Percentiles rank a stretch among this genome's conserved stretches.
Conservation (phyloP, 257 asterid genomes). For the Mentha longifolia region DNA sequence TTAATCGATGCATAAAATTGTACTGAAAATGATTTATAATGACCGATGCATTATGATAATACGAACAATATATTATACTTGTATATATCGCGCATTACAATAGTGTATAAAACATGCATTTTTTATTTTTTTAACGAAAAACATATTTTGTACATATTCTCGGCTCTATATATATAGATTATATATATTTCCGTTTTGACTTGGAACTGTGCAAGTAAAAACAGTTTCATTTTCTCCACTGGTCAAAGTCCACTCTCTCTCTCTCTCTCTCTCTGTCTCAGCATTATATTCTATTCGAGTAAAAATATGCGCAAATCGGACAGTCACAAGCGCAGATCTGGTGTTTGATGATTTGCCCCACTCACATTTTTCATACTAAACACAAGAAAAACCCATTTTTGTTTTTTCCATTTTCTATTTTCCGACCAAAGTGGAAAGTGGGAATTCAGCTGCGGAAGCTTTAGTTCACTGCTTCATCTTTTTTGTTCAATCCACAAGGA, state of each 20-base stretch:
- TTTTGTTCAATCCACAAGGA: conserved; percentile 46
- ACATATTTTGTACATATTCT: too few relatives aligned
- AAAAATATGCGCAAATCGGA: conserved; percentile 27
- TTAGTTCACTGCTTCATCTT: conserved; percentile 27
- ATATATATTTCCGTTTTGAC: conserved; percentile 8
- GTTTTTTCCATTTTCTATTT: neutral
- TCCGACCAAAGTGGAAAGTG: conserved; percentile 39
- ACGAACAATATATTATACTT: too few relatives aligned
- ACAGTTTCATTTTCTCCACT: neutral
- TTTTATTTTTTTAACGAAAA: too few relatives aligned
- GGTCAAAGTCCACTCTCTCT: conserved; percentile 19
- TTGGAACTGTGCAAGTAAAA: conserved; percentile 6
- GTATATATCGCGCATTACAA: too few relatives aligned
- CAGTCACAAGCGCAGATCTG: conserved; percentile 46
- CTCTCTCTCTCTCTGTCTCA: conserved; percentile 19
- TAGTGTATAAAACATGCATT: too few relatives aligned
- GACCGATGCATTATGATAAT: too few relatives aligned
- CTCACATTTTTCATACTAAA: conserved; percentile 28
- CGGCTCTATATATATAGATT: too few relatives aligned
- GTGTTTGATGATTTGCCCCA: conserved; percentile 47
- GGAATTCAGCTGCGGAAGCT: conserved; percentile 38
- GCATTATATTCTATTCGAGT: conserved; percentile 24
- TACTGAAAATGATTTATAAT: too few relatives aligned
- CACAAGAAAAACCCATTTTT: conserved; percentile 7
- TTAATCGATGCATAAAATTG: too few relatives aligned